phyloP scores from a whole-genome alignment of 1,284 basidiomycete genomes.

The Malassezia caprae region DNA sequence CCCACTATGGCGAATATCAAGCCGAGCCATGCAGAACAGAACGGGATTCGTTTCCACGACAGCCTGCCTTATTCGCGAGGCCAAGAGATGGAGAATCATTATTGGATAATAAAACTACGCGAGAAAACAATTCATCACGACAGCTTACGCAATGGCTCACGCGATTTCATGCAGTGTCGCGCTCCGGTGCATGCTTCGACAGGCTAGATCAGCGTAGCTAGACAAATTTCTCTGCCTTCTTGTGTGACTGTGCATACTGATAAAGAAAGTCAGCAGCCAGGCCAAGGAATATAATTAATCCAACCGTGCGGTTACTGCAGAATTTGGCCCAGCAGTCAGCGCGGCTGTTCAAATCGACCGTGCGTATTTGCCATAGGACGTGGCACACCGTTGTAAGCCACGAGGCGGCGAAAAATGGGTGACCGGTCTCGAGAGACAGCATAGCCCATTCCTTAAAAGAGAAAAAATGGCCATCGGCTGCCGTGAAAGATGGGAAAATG shows the following conservation, averaged over 20 bases:
- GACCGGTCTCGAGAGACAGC: slow-evolving; percentile 56
- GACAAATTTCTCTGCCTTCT: not conserved
- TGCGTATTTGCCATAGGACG: slow-evolving; percentile 67
- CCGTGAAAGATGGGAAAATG: slow-evolving; percentile 1
- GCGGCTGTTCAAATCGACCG: slow-evolving; percentile 61
- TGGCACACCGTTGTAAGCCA: slow-evolving; percentile 65
- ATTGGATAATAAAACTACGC: not conserved
- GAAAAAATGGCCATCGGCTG: not conserved
- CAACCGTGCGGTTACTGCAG: slow-evolving; percentile 73
- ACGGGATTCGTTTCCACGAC: not conserved
- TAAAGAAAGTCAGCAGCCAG: slow-evolving; percentile 63
- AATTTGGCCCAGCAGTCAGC: slow-evolving; percentile 89
- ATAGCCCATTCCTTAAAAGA: slow-evolving; percentile 42
- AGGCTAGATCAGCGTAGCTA: not conserved
- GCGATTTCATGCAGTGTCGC: not conserved
- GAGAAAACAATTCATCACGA: not conserved
- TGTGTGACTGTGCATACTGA: not conserved
- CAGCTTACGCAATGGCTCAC: not conserved
- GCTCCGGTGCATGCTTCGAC: not conserved
- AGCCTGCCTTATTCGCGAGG: not conserved
- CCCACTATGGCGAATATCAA: not conserved
- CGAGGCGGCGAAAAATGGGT: slow-evolving; percentile 66
- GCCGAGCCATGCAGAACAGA: not conserved
- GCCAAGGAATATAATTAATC: slow-evolving; percentile 79
- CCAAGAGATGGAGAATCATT: not conserved